Conservation (phyloP, 306 rosid genomes). For the Cucumis hystrix region DNA sequence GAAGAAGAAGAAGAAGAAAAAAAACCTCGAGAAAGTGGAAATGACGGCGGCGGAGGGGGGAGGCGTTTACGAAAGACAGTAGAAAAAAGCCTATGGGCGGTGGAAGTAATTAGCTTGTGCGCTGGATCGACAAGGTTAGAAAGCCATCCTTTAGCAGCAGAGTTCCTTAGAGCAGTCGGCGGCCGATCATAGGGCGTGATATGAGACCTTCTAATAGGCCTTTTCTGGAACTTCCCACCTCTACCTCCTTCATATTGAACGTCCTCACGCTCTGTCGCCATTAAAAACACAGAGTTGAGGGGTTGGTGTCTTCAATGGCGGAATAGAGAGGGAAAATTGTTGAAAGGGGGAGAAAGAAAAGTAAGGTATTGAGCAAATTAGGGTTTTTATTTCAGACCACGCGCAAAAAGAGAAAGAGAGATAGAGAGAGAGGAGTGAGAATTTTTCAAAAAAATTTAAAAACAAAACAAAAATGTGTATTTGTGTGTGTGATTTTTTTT, state of each 20-base stretch:
- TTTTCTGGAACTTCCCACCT: slow-evolving; percentile 85
- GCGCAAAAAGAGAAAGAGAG: slow-evolving; percentile 3
- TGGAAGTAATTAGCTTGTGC: slow-evolving; percentile 46
- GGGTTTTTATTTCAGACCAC: slow-evolving; percentile 9
- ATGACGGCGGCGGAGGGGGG: slow-evolving; percentile 37
- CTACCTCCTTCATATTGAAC: slow-evolving; percentile 15
- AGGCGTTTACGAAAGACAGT: slow-evolving; percentile 60
- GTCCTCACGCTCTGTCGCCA: slow-evolving; percentile 14
- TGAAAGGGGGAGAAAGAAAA: not conserved
- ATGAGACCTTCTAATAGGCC: slow-evolving; percentile 31
- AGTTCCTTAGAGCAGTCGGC: slow-evolving; percentile 35
- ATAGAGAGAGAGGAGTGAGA: not conserved
- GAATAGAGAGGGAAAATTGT: not conserved
- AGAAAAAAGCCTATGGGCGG: slow-evolving; percentile 63
- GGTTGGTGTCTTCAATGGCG: not conserved
- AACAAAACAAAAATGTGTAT: too few species aligned
- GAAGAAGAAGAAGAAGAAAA: not conserved
- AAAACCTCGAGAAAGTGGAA: slow-evolving; percentile 4
- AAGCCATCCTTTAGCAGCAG: slow-evolving; percentile 51
- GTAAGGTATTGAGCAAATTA: not conserved
- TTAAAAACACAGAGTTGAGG: slow-evolving; percentile 6
- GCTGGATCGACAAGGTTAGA: slow-evolving; percentile 89
- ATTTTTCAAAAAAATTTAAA: not conserved
- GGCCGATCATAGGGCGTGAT: slow-evolving; percentile 94
- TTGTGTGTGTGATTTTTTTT: too few species aligned